phyloP scores from a whole-genome alignment of 345 rosid species.

The Abelmoschus esculentus region DNA sequence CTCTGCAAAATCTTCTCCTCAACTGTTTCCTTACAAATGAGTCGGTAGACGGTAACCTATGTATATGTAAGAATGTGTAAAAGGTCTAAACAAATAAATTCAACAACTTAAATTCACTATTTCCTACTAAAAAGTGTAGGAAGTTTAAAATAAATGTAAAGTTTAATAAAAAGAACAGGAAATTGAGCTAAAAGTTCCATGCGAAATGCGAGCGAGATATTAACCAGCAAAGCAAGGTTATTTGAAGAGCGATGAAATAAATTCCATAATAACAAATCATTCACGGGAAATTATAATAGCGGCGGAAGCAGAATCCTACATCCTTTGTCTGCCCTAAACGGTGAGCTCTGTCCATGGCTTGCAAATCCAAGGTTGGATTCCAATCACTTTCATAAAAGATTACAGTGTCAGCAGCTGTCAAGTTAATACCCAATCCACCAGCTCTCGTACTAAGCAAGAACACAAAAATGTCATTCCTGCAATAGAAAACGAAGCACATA shows the following conservation, averaged over 20 bases:
- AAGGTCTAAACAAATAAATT: too few species aligned
- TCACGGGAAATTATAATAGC: not conserved
- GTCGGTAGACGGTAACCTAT: constrained; percentile 95
- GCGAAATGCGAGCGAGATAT: not conserved
- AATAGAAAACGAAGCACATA: constrained; percentile 15
- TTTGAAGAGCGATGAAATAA: not conserved
- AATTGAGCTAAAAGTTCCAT: not conserved
- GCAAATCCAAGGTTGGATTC: constrained; percentile 98
- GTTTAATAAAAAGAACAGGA: not conserved
- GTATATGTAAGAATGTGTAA: not conserved
- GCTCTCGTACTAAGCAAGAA: constrained; percentile 99
- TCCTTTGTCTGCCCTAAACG: constrained; percentile 99
- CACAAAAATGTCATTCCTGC: constrained; percentile 98
- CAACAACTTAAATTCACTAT: not conserved
- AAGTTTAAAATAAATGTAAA: not conserved
- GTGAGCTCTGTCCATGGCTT: constrained; percentile 99
- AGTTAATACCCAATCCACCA: constrained; percentile 98
- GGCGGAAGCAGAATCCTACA: constrained; percentile 47
- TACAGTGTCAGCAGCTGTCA: constrained; percentile 99
- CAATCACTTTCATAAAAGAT: constrained; percentile 99
- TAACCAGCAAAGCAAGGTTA: not conserved
- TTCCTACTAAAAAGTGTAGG: not conserved
- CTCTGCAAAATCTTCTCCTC: constrained; percentile 97
- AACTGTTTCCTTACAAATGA: constrained; percentile 96
- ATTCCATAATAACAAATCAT: not conserved